phyloP scores from a whole-genome alignment of 2,329 filamentous ascomycete genomes.

The Ophiostoma ips region DNA sequence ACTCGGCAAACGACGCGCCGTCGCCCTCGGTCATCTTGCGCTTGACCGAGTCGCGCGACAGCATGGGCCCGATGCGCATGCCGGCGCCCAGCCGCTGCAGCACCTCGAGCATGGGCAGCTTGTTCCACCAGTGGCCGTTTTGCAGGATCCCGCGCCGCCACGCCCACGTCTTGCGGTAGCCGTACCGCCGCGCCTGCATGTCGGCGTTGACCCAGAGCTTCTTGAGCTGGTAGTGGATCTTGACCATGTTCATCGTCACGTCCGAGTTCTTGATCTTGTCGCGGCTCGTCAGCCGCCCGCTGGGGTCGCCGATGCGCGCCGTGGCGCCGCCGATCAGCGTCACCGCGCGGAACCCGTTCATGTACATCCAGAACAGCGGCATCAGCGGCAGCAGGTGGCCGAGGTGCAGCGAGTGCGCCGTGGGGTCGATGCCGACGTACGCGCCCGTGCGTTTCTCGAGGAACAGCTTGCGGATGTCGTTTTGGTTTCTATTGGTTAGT shows the following conservation, averaged over 20 bases:
- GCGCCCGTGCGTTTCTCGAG: slow-evolving; percentile 51
- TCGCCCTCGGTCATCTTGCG: slow-evolving; percentile 71
- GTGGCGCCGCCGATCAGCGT: slow-evolving; percentile 63
- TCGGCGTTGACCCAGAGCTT: slow-evolving; percentile 65
- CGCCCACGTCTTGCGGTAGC: slow-evolving; percentile 47
- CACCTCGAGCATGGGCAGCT: slow-evolving; percentile 58
- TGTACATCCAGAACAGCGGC: slow-evolving; percentile 73
- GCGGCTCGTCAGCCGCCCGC: slow-evolving; percentile 50
- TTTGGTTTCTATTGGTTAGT: background rate
- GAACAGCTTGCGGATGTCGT: slow-evolving; percentile 49
- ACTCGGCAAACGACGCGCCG: slow-evolving; percentile 90
- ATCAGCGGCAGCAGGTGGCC: slow-evolving; percentile 72
- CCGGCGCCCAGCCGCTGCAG: slow-evolving; percentile 58
- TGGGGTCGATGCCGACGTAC: slow-evolving; percentile 75
- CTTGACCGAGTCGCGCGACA: slow-evolving; percentile 64
- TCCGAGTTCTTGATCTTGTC: slow-evolving; percentile 36
- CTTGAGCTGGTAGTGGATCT: slow-evolving; percentile 56
- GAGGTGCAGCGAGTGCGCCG: slow-evolving; percentile 63
- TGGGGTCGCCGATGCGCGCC: slow-evolving; percentile 66
- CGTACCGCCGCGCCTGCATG: slow-evolving; percentile 47
- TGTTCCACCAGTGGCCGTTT: slow-evolving; percentile 74
- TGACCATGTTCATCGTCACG: slow-evolving; percentile 49
- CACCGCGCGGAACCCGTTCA: slow-evolving; percentile 56
- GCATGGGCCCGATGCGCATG: slow-evolving; percentile 71
- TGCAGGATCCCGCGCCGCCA: slow-evolving; percentile 59